Evolutionary conservation across 208 protist genomes (phyloP).

Genomic region (Leishmania major): DNA sequence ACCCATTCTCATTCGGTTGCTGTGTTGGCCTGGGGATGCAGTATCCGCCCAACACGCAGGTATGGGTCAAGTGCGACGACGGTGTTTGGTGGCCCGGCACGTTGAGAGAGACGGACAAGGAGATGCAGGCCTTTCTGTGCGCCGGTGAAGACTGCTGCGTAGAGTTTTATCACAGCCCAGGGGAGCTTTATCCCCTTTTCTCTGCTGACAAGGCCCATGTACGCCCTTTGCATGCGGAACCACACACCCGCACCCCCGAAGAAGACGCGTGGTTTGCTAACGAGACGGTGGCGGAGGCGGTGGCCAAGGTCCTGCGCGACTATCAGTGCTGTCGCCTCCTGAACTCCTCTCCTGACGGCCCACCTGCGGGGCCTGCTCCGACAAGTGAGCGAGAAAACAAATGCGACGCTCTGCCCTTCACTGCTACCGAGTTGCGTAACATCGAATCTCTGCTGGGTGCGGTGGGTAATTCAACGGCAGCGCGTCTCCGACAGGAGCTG

Average conservation of each 20-base stretch:
- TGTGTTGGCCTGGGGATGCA: conserved; percentile 29
- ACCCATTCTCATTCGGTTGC: neutral
- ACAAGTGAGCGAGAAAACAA: neutral
- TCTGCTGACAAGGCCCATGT: conserved; percentile 33
- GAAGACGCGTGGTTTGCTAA: conserved; percentile 53
- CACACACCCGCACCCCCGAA: conserved; percentile 28
- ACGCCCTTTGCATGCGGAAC: conserved; percentile 42
- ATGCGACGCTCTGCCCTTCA: conserved; percentile 21
- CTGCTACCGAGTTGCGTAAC: conserved; percentile 50
- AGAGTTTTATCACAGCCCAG: conserved; percentile 76
- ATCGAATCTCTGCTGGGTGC: conserved; percentile 56
- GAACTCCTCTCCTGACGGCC: neutral
- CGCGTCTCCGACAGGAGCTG: conserved; percentile 37
- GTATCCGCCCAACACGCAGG: conserved; percentile 41
- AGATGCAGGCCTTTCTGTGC: conserved; percentile 36
- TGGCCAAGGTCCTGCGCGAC: conserved; percentile 32
- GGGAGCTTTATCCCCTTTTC: conserved; percentile 61
- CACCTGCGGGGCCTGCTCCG: neutral
- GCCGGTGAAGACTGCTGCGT: conserved; percentile 61
- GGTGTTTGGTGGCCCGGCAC: conserved; percentile 83
- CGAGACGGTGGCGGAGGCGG: conserved; percentile 19
- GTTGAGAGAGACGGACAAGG: conserved; percentile 27
- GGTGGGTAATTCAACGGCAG: conserved; percentile 39
- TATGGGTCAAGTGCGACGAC: conserved; percentile 87
- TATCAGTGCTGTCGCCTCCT: neutral